These are phyloP conservation scores for Elaeagnus macrophylla DNA, from an alignment of 306 rosid species.

Conservation along the genomic window DNA sequence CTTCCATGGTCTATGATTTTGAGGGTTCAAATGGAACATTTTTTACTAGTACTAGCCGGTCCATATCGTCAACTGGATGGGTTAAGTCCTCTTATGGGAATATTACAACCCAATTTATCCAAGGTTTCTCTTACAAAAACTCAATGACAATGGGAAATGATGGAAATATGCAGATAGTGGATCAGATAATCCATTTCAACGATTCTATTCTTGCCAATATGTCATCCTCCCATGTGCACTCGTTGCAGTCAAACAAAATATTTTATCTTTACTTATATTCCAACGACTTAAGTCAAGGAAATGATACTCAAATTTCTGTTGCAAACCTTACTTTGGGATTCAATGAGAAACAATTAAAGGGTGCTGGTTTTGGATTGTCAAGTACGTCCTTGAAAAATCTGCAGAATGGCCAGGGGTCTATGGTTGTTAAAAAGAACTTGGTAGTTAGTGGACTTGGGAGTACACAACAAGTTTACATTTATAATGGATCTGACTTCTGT, in stretches of 20 bases:
- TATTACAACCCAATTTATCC: constrained; percentile 45
- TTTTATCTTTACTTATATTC: constrained; percentile 36
- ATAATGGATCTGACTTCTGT: constrained; percentile 32
- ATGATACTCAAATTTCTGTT: constrained; percentile 22
- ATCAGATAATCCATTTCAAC: constrained; percentile 42
- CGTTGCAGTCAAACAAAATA: constrained; percentile 20
- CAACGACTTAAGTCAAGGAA: constrained; percentile 20
- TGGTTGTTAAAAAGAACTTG: constrained; percentile 46
- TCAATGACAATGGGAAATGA: constrained; percentile 40
- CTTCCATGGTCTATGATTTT: constrained; percentile 34
- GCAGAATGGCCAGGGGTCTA: constrained; percentile 55
- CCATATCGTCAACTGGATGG: constrained; percentile 56
- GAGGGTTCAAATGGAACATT: constrained; percentile 54
- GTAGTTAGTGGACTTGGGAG: constrained; percentile 53
- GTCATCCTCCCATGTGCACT: constrained; percentile 23
- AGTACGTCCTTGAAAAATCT: constrained; percentile 45
- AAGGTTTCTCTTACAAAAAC: constrained; percentile 39
- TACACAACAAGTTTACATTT: constrained; percentile 53
- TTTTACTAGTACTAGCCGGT: constrained; percentile 35
- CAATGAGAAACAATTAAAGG: constrained; percentile 24
- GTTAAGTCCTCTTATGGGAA: constrained; percentile 61
- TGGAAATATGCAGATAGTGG: constrained; percentile 49
- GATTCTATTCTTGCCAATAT: constrained; percentile 22
- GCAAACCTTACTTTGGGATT: constrained; percentile 49
- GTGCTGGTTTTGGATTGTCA: constrained; percentile 18